These are phyloP conservation scores for Mycena citricolor DNA, from an alignment of 1,284 basidiomycete genomes.

Conservation along the genomic window DNA sequence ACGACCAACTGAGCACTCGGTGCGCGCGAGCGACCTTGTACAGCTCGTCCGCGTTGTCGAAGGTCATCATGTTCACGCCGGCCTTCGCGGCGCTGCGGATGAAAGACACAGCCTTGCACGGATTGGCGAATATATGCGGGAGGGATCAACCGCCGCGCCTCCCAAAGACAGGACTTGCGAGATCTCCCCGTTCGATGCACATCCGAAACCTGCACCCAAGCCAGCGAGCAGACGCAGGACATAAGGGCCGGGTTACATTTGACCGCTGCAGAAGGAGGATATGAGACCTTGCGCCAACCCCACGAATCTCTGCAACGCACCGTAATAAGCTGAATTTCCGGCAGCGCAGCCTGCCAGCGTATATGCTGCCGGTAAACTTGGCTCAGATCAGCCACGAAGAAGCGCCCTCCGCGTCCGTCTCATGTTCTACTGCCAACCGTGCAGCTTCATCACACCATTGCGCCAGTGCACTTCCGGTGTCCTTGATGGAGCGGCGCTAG, in stretches of 20 bases:
- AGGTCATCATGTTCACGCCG: slow-evolving; percentile 93
- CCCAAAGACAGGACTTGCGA: slow-evolving; percentile 76
- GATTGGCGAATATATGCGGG: slow-evolving; percentile 97
- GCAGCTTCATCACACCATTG: slow-evolving; percentile 69
- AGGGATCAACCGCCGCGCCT: slow-evolving; percentile 67
- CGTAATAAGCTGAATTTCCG: slow-evolving; percentile 93
- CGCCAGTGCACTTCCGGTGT: slow-evolving; percentile 70
- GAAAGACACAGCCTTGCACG: slow-evolving; percentile 96
- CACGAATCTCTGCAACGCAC: slow-evolving; percentile 43
- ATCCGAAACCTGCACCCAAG: slow-evolving; percentile 94
- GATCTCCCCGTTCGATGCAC: slow-evolving; percentile 97
- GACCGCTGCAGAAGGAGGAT: slow-evolving; percentile 58
- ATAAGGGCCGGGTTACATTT: slow-evolving; percentile 97
- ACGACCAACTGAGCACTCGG: no score
- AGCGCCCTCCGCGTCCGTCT: slow-evolving; percentile 88
- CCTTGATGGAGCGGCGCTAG: slow-evolving; percentile 68
- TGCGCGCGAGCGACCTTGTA: slow-evolving; percentile 89
- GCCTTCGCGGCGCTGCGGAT: slow-evolving; percentile 80
- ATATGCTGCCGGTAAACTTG: slow-evolving; percentile 86
- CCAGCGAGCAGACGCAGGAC: slow-evolving; percentile 89
- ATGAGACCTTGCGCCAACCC: slow-evolving; percentile 25
- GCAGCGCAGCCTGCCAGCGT: slow-evolving; percentile 81
- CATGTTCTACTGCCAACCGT: slow-evolving; percentile 47
- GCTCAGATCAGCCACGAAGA: slow-evolving; percentile 94
- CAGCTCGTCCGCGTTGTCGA: slow-evolving; percentile 98